Percentiles rank a stretch among this genome's conserved stretches.
Conservation (phyloP, 2,329 filamentous ascomycete genomes). For the Diaporthe caulivora region DNA sequence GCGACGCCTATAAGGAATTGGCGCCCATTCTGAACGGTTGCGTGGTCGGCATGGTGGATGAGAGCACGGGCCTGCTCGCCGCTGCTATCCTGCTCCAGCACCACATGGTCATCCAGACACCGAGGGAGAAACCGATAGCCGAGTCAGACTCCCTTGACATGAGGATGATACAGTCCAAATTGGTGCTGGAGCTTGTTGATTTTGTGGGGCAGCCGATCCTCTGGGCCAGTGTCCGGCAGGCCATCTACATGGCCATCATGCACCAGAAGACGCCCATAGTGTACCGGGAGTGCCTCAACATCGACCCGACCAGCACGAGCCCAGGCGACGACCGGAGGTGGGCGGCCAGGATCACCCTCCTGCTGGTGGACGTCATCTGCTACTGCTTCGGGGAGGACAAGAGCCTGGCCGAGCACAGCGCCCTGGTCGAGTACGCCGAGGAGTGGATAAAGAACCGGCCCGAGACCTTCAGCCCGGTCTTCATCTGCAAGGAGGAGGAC, state of each 20-base stretch:
- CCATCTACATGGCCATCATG: conserved; percentile 43
- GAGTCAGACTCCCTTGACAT: conserved; percentile 18
- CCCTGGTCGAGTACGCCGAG: conserved; percentile 41
- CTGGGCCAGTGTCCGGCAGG: conserved; percentile 40
- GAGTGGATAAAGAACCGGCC: conserved; percentile 45
- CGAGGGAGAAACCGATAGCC: conserved; percentile 1
- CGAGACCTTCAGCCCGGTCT: conserved; percentile 45
- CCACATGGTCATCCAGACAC: conserved; percentile 10
- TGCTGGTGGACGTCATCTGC: conserved; percentile 43
- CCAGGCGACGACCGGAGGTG: conserved; percentile 40
- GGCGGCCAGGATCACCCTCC: conserved; percentile 44
- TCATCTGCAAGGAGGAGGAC: conserved; percentile 33
- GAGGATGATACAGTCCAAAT: neutral
- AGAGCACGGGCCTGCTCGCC: conserved; percentile 13
- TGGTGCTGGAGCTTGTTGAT: conserved; percentile 17
- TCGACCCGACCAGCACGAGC: conserved; percentile 23
- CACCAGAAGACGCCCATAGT: conserved; percentile 39
- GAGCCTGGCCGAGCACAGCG: conserved; percentile 40
- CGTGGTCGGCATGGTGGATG: conserved; percentile 19
- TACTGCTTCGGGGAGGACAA: conserved; percentile 45
- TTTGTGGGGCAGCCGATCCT: conserved; percentile 21
- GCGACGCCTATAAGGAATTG: neutral
- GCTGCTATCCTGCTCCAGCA: conserved; percentile 19
- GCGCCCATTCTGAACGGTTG: neutral
- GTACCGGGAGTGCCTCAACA: conserved; percentile 25